These are phyloP conservation scores for Pontederia crassipes DNA, from an alignment of 176 grass and related monocot genomes.

Conservation along the genomic window DNA sequence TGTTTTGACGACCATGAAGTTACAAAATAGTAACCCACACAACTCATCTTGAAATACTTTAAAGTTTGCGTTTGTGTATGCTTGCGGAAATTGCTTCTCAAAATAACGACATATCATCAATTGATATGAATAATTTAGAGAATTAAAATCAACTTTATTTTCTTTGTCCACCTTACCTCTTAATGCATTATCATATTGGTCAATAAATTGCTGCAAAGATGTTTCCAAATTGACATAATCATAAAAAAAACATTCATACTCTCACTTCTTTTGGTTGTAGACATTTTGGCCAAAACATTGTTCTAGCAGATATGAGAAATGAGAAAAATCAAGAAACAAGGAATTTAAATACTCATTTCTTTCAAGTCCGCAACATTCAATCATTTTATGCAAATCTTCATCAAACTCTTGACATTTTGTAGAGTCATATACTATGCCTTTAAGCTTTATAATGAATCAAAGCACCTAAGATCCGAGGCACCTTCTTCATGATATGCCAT, in stretches of 20 bases:
- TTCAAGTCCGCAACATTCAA: conserved; percentile 6
- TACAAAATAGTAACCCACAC: conserved; percentile 1
- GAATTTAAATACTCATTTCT: conserved; percentile 17
- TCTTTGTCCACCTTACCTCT: conserved; percentile 16
- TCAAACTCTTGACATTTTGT: conserved; percentile 5
- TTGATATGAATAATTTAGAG: conserved; percentile 1
- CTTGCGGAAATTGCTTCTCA: conserved; percentile 13
- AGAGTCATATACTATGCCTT: conserved; percentile 20
- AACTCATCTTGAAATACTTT: conserved; percentile 23
- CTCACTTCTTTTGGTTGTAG: conserved; percentile 2
- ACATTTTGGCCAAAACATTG: conserved; percentile 21
- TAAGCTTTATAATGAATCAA: background rate
- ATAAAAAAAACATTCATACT: conserved; percentile 15
- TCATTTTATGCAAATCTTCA: conserved; percentile 7
- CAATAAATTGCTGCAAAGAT: conserved; percentile 15
- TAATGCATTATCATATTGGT: conserved; percentile 13
- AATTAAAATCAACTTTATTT: conserved; percentile 11
- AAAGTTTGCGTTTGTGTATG: conserved; percentile 12
- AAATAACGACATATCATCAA: conserved; percentile 12
- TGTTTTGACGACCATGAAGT: background rate
- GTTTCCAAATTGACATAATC: conserved; percentile 8
- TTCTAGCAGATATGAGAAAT: conserved; percentile 10
- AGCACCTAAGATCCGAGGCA: conserved; percentile 8
- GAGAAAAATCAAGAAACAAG: conserved; percentile 4
- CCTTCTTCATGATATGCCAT: conserved; percentile 23